phyloP scores from a whole-genome alignment of 495 filamentous ascomycete genomes.

The Letharia columbiana region DNA sequence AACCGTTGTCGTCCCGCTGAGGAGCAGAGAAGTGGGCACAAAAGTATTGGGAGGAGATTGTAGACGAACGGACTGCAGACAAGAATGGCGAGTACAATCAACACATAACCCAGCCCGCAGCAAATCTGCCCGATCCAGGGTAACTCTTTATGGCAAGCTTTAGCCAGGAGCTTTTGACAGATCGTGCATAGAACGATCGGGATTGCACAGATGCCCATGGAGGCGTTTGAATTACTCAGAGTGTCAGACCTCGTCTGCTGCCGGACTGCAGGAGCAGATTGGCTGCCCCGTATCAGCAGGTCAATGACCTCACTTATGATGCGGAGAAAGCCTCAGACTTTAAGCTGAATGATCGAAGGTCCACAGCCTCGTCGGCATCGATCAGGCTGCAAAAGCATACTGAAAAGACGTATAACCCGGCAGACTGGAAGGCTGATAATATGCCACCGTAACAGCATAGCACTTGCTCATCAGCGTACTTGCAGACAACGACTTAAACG shows the following conservation, averaged over 20 bases:
- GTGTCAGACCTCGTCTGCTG: not conserved
- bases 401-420: not conserved
- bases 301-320: too few species aligned
- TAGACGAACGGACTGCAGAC: not conserved
- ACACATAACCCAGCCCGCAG: slow-evolving; percentile 1
- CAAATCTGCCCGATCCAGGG: not conserved
- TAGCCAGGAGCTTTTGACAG: not conserved
- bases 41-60: not conserved
- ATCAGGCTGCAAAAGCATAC: not conserved
- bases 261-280: too few species aligned
- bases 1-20: not conserved
- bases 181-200: not conserved
- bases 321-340: not conserved
- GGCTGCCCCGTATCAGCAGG: not conserved
- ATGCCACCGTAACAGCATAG: not conserved
- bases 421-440: not conserved
- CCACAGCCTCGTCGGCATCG: not conserved
- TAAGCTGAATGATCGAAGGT: not conserved
- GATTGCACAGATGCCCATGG: not conserved
- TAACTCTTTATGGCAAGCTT: not conserved
- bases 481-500: too few species aligned
- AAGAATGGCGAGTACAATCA: slow-evolving; percentile 1
- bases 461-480: too few species aligned
- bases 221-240: not conserved
- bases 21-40: not conserved